Evolutionary conservation across 208 protist species (phyloP).

Genomic region (Naegleria fowleri): DNA sequence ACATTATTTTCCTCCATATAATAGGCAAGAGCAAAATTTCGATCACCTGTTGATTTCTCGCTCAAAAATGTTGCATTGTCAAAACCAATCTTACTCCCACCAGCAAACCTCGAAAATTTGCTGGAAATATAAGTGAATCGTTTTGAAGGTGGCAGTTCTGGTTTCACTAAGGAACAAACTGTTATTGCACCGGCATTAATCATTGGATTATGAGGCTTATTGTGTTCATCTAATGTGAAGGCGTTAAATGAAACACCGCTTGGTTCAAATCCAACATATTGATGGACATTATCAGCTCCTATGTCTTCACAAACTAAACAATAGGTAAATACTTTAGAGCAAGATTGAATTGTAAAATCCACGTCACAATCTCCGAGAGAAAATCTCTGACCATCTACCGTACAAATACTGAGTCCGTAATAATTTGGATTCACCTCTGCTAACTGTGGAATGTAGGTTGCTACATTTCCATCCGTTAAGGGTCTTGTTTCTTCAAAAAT

Average conservation of each 20-base stretch:
- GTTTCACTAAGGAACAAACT: conserved; percentile 31
- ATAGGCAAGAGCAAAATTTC: conserved; percentile 50
- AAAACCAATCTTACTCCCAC: conserved; percentile 40
- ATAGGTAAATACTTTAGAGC: conserved; percentile 39
- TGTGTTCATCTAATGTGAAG: conserved; percentile 40
- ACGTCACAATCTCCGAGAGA: conserved; percentile 34
- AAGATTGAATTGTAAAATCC: conserved; percentile 42
- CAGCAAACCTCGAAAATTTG: conserved; percentile 31
- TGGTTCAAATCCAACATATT: conserved; percentile 44
- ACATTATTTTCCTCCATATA: conserved; percentile 44
- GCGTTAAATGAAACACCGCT: conserved; percentile 43
- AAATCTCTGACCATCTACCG: conserved; percentile 43
- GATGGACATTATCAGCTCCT: conserved; percentile 38
- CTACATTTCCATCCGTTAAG: background rate
- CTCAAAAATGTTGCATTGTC: conserved; percentile 45
- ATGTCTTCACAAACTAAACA: conserved; percentile 38
- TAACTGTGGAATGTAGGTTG: conserved; percentile 38
- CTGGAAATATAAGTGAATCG: conserved; percentile 20
- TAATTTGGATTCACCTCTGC: conserved; percentile 38
- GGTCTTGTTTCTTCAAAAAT: background rate
- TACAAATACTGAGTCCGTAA: conserved; percentile 39
- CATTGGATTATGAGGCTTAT: conserved; percentile 52
- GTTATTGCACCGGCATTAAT: conserved; percentile 54
- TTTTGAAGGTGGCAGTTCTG: background rate
- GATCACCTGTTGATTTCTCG: conserved; percentile 43